Base-by-base conservation (phyloP, 192 early-diverging fungal species). In the Funneliformis geosporum region DNA sequence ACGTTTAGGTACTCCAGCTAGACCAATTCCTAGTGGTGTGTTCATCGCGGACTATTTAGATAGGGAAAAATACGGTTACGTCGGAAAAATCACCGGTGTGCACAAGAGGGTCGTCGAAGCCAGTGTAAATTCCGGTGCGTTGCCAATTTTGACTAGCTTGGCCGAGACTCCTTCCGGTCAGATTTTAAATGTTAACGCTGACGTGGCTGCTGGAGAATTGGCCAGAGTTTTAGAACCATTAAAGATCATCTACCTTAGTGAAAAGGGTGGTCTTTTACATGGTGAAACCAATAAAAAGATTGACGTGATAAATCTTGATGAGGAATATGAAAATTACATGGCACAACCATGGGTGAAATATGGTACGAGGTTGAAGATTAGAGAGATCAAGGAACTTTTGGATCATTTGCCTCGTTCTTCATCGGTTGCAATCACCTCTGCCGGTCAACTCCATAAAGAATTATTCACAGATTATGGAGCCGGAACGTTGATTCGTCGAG, bases 371-470 rank as follows among this genome's bases (percentile, higher is more conserved):
- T 92, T 99, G 64, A 99, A 98, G 91, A 95, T 99, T 62, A 91
- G 87, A 76, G 96, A 99, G 86, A 97, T 97, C 82, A 96, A 97
- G 87, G 98, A 99, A 85, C 90, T 99, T 10, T 89, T 99, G 38
- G 96, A 97, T 86, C 91, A 92, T 60, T 90, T 99, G 73, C 98
- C 98, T 16, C 93, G 96, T n/a, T 93, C 95, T 74, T 98, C 97
- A 9, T 99, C 98, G 8, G 98, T 99, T 25, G 97, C 98, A 67
- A 99, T 98, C 81, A 99, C 98, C 81, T 98, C 98, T 62, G 96
- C 97, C 65, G 96, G 97, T 79, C 95, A 99, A 79, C 87, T 99
- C 50, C 98, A 98, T 88, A 99, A 99, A 89, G 98, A 99, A 85
- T 87, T 99, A 65, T 99, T 99, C 78, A 99, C 98, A 44, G 95